A percentile compares a stretch with the other conserved stretches of the same genome.
Conservation (phyloP, 2,329 filamentous ascomycete species). For the Botryotinia narcissicola region DNA sequence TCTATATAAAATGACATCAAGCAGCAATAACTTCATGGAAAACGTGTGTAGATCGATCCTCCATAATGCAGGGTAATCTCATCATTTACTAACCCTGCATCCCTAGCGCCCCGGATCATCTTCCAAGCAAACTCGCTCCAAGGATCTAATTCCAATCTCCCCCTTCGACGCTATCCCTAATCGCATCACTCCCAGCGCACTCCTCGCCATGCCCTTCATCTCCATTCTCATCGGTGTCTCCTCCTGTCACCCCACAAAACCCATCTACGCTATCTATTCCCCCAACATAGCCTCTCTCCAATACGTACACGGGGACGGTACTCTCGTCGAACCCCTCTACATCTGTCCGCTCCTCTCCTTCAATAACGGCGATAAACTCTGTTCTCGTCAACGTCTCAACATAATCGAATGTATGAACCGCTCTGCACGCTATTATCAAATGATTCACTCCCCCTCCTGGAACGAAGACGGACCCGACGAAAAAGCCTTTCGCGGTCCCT, state of each 20-base stretch:
- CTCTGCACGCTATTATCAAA: not conserved
- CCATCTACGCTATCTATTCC: not conserved
- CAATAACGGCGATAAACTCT: not conserved
- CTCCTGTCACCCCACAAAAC: not conserved
- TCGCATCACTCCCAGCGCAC: not conserved
- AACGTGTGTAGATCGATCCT: not conserved
- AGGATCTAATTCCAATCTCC: not conserved
- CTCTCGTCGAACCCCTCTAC: not conserved
- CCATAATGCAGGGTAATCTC: not conserved
- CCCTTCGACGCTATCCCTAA: not conserved
- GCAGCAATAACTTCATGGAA: not conserved
- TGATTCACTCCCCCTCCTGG: not conserved
- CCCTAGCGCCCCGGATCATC: not conserved
- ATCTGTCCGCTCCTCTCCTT: not conserved
- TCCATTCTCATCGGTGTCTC: not conserved
- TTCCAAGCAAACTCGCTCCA: not conserved
- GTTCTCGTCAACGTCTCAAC: not conserved
- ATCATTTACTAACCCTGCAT: not conserved
- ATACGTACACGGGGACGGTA: not conserved
- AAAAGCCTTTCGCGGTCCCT: not conserved
- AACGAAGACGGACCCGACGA: not conserved
- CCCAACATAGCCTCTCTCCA: not conserved
- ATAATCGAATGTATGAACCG: constrained; percentile 3
- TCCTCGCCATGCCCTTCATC: not conserved
- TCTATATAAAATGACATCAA: not conserved